phyloP scores from a whole-genome alignment of 2,329 filamentous ascomycete species.

The Lachnellula occidentalis region DNA sequence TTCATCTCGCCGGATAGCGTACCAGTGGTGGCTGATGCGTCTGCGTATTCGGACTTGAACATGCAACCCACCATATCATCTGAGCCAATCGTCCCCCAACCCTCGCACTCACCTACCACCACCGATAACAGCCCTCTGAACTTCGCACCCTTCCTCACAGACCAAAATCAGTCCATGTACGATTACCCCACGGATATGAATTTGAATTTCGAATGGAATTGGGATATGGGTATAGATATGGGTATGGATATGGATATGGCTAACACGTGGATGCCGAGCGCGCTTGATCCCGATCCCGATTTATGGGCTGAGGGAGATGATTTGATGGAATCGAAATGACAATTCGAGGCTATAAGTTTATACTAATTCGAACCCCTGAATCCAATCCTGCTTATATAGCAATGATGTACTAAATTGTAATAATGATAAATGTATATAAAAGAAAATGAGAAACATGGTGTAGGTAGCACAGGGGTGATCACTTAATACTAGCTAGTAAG shows the following conservation, averaged over 20 bases:
- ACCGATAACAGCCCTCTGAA: constrained; percentile 8
- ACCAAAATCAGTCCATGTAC: constrained; percentile 8
- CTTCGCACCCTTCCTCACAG: constrained; percentile 12
- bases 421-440: too few species aligned
- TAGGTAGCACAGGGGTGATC: too few species aligned
- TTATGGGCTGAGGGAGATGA: too few species aligned
- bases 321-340: too few species aligned
- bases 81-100: constrained; percentile 1
- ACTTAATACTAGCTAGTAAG: too few species aligned
- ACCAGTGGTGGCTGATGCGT: neutral
- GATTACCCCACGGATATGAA: constrained; percentile 10
- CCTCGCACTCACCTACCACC: constrained; percentile 1
- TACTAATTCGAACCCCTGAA: too few species aligned
- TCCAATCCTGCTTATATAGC: too few species aligned
- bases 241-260: neutral
- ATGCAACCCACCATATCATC: neutral
- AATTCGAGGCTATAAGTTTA: too few species aligned
- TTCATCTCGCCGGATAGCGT: neutral
- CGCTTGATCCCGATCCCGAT: too few species aligned
- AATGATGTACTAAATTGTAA: too few species aligned
- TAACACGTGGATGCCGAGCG: constrained; percentile 7
- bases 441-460: too few species aligned
- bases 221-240: neutral
- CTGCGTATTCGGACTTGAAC: neutral
- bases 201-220: constrained; percentile 3